phyloP scores from a whole-genome alignment of 2,329 filamentous ascomycete species.

The Trichophyton equinum region DNA sequence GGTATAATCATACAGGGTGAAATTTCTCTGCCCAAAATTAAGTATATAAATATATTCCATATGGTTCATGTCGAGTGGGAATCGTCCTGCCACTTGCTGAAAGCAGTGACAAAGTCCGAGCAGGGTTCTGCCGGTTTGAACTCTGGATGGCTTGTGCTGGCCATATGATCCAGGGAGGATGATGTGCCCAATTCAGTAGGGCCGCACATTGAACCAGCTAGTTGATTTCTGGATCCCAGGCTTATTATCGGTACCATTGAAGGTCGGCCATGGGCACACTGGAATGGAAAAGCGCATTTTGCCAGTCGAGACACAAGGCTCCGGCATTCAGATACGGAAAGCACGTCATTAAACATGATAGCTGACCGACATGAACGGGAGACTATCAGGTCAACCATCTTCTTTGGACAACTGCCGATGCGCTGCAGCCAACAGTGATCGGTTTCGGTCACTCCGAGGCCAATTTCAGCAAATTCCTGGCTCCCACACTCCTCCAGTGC shows the following conservation, averaged over 20 bases:
- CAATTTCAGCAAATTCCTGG: not conserved
- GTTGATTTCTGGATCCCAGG: constrained; percentile 11
- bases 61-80: not conserved
- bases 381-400: constrained; percentile 53
- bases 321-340: constrained; percentile 29
- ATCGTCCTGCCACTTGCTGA: not conserved
- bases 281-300: constrained; percentile 36
- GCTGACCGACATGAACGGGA: constrained; percentile 38
- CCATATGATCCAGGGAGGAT: too few species aligned
- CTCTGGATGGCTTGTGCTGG: too few species aligned
- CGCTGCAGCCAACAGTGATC: constrained; percentile 43
- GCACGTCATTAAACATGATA: constrained; percentile 40
- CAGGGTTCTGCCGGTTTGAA: not conserved
- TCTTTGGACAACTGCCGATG: constrained; percentile 58
- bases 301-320: constrained; percentile 28
- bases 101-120: constrained; percentile 4
- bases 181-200: not conserved
- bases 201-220: not conserved
- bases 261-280: constrained; percentile 40
- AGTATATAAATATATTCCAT: not conserved
- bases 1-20: not conserved
- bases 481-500: not conserved
- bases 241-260: constrained; percentile 36
- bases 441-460: not conserved
- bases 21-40: not conserved